phyloP scores from a whole-genome alignment of 345 rosid species.

The Chamaenerion angustifolium region DNA sequence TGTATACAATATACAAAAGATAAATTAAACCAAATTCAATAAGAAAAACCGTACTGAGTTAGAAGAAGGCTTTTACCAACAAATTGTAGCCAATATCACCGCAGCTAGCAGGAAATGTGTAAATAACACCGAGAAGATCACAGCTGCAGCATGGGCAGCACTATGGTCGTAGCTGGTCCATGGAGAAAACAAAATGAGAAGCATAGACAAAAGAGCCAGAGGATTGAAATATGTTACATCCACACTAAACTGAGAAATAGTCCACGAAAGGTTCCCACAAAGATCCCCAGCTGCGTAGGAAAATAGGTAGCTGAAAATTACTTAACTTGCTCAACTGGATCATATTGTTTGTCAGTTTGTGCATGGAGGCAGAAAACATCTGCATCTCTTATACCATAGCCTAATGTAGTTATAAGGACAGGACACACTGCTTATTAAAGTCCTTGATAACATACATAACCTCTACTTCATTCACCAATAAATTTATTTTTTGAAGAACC shows the following conservation, averaged over 20 bases:
- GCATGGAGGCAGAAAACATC: no score
- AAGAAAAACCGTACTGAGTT: no score
- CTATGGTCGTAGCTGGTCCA: constrained; percentile 87
- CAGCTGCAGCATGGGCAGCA: constrained; percentile 61
- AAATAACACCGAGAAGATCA: constrained; percentile 63
- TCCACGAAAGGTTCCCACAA: no score
- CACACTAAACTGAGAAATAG: no score
- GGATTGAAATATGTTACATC: neutral
- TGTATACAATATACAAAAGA: no score
- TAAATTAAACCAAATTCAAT: no score
- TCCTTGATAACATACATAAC: no score
- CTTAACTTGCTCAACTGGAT: neutral
- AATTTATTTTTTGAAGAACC: no score
- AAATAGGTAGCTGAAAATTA: neutral
- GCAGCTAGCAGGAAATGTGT: constrained; percentile 75
- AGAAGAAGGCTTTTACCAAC: constrained; percentile 47
- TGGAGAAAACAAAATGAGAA: constrained; percentile 6
- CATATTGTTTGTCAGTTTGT: no score
- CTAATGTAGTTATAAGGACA: neutral
- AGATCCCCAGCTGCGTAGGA: neutral
- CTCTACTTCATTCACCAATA: no score
- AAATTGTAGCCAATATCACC: constrained; percentile 61
- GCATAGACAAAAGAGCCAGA: neutral
- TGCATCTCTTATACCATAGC: neutral
- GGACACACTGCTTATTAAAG: neutral